Evolutionary conservation across 495 filamentous ascomycete species (phyloP).

Genomic region (Podospora bellae-mahoneyi): DNA sequence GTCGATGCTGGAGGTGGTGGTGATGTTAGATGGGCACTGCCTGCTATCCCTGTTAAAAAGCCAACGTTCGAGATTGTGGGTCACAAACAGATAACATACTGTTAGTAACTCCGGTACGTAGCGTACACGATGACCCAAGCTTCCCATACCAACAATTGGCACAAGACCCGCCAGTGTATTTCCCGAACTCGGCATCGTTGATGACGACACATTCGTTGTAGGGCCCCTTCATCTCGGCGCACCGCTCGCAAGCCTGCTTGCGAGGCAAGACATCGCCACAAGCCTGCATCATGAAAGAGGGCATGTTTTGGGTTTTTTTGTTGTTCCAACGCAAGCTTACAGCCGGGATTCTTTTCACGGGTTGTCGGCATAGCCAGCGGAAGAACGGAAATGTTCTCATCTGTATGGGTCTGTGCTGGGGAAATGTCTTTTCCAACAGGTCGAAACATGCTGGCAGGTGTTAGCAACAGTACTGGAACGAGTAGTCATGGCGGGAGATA

Average conservation of each 20-base stretch:
- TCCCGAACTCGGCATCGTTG: not conserved
- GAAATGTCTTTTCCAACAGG: not conserved
- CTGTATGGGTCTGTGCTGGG: constrained; percentile 5
- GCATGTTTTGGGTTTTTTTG: constrained; percentile 17
- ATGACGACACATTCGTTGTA: constrained; percentile 19
- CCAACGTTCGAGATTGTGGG: not conserved
- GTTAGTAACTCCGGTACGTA: constrained; percentile 11
- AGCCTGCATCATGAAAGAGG: constrained; percentile 26
- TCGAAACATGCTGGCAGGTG: not conserved
- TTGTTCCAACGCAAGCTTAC: not conserved
- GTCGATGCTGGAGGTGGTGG: constrained; percentile 7
- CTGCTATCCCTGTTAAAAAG: not conserved
- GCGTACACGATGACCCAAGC: constrained; percentile 18
- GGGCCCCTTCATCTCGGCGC: constrained; percentile 7
- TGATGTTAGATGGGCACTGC: not conserved
- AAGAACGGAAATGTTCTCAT: constrained; percentile 11
- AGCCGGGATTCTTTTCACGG: constrained; percentile 16
- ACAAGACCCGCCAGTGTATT: constrained; percentile 17
- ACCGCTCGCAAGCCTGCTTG: constrained; percentile 16
- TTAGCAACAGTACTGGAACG: not conserved
- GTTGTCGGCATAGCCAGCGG: not conserved
- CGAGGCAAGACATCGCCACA: constrained; percentile 9
- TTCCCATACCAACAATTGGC: constrained; percentile 29
- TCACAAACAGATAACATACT: not conserved
- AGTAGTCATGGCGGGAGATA: not conserved